Evolutionary conservation across 78 protist genomes (phyloP).

Genomic region (Mantamonas sphyraenae): DNA sequence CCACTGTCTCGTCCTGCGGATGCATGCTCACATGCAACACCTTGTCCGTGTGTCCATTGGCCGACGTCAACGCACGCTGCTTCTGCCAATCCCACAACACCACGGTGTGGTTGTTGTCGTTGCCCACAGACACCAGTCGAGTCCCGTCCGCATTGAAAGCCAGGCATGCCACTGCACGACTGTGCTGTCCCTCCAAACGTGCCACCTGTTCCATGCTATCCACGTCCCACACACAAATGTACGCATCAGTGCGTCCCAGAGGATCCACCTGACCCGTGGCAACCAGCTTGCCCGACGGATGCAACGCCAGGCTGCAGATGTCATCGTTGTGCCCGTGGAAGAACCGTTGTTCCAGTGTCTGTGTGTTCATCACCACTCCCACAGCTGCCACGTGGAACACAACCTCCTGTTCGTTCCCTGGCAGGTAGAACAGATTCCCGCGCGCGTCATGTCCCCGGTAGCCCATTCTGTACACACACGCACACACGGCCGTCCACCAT

Average conservation of each 20-base stretch:
- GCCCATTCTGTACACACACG: too few species aligned
- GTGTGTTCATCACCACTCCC: neutral
- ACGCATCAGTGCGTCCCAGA: slow-evolving; percentile 7
- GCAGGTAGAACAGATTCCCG: slow-evolving; percentile 9
- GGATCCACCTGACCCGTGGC: slow-evolving; percentile 49
- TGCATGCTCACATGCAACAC: neutral
- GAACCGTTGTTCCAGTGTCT: slow-evolving; percentile 5
- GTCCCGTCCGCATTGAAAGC: slow-evolving; percentile 31
- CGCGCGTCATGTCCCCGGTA: slow-evolving; percentile 24
- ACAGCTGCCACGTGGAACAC: slow-evolving; percentile 12
- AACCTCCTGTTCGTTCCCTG: too few species aligned
- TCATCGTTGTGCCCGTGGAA: slow-evolving; percentile 16
- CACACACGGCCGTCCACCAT: too few species aligned
- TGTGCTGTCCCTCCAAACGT: slow-evolving; percentile 1
- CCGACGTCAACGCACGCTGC: neutral
- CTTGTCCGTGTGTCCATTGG: neutral
- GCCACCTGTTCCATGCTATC: neutral
- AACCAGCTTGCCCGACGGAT: neutral
- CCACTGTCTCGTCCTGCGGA: neutral
- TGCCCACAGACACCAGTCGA: slow-evolving; percentile 15
- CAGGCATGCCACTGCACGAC: slow-evolving; percentile 15
- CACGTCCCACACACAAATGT: slow-evolving; percentile 34
- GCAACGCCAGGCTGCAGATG: slow-evolving; percentile 4
- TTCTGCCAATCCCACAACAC: slow-evolving; percentile 40
- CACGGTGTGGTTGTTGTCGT: slow-evolving; percentile 29